A percentile compares a stretch with the other conserved stretches of the same genome.
These are phyloP conservation scores for Claviceps cyperi DNA, from an alignment of 2,329 filamentous ascomycete genomes.

Conservation along the genomic window DNA sequence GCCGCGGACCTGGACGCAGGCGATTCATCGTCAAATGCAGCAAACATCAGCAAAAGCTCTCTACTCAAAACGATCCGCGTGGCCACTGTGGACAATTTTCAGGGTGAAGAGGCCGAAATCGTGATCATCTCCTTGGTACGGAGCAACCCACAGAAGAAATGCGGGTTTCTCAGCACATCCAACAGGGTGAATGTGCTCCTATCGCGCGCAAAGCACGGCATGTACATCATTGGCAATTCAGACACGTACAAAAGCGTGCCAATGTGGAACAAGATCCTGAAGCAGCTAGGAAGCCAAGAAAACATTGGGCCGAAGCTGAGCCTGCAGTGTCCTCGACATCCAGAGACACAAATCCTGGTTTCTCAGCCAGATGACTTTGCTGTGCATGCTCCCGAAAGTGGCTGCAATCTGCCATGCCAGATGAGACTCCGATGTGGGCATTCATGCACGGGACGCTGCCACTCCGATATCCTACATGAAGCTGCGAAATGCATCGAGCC, in stretches of 20 bases:
- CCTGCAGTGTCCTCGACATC: slow-evolving; percentile 48
- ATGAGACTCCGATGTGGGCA: slow-evolving; percentile 34
- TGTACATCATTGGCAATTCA: slow-evolving; percentile 57
- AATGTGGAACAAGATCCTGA: slow-evolving; percentile 50
- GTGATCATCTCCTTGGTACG: slow-evolving; percentile 57
- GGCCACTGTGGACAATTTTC: slow-evolving; percentile 62
- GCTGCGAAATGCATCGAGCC: slow-evolving; percentile 30
- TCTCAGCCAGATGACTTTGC: slow-evolving; percentile 42
- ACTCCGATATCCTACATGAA: slow-evolving; percentile 31
- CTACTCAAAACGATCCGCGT: slow-evolving; percentile 36
- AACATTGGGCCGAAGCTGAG: slow-evolving; percentile 37
- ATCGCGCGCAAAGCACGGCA: slow-evolving; percentile 51
- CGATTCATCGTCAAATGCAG: neutral
- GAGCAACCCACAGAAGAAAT: slow-evolving; percentile 43
- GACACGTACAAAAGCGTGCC: slow-evolving; percentile 38
- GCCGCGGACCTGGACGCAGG: neutral
- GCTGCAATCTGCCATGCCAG: slow-evolving; percentile 39
- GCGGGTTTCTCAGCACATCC: slow-evolving; percentile 50
- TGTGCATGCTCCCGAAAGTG: slow-evolving; percentile 44
- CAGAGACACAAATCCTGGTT: slow-evolving; percentile 32
- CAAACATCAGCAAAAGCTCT: slow-evolving; percentile 7
- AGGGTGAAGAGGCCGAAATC: slow-evolving; percentile 62
- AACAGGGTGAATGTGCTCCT: slow-evolving; percentile 59
- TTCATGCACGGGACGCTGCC: slow-evolving; percentile 29
- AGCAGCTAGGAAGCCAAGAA: slow-evolving; percentile 29